These are phyloP conservation scores for thale cress (Arabidopsis thaliana) DNA, from an alignment of 345 rosid species.

Conservation along the genomic window DNA sequence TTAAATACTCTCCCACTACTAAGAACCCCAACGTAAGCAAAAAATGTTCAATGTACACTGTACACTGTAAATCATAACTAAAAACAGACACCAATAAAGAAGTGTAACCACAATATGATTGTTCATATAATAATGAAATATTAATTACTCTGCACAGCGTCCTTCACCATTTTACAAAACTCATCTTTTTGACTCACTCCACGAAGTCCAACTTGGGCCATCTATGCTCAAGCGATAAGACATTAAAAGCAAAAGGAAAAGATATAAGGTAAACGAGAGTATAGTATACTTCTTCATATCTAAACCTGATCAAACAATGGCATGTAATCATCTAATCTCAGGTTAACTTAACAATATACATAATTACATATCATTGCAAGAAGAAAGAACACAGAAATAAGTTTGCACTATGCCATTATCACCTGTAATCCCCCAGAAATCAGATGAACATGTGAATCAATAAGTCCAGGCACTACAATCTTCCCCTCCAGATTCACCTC, in stretches of 20 bases:
- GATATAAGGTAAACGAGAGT: neutral
- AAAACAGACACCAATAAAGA: constrained; percentile 13
- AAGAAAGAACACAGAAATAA: neutral
- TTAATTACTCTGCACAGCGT: constrained; percentile 61
- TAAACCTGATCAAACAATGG: constrained; percentile 13
- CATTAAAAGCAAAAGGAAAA: neutral
- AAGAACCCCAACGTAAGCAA: neutral
- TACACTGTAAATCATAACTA: neutral
- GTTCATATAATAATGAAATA: neutral
- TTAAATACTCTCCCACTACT: neutral
- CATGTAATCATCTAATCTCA: neutral
- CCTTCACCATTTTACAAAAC: constrained; percentile 73
- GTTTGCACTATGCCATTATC: neutral
- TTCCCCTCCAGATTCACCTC: constrained; percentile 75
- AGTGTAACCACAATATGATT: constrained; percentile 3
- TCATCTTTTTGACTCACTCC: constrained; percentile 68
- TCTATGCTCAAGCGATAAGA: constrained; percentile 46
- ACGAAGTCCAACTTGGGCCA: constrained; percentile 66
- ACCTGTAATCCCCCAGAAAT: constrained; percentile 88
- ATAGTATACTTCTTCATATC: neutral
- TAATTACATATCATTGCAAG: neutral
- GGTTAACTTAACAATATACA: neutral
- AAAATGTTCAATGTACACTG: neutral
- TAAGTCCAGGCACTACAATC: constrained; percentile 85
- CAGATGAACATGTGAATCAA: constrained; percentile 93